A percentile compares a stretch with the other conserved stretches of the same genome.
phyloP scores from a whole-genome alignment of 192 early-diverging fungal species.

The Cladochytrium replicatum region DNA sequence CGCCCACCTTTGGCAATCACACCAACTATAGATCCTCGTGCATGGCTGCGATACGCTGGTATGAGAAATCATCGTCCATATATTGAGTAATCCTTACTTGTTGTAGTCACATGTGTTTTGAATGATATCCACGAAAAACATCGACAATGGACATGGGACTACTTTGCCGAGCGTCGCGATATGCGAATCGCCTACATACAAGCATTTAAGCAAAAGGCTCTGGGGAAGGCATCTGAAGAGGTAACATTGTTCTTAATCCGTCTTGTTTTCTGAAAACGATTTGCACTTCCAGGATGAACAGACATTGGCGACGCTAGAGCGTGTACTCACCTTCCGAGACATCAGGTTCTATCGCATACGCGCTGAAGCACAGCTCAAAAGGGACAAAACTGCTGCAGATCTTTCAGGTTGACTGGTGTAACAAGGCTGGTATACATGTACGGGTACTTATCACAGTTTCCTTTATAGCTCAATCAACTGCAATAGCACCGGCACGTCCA shows the following conservation, averaged over 20 bases:
- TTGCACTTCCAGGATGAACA: slow-evolving; percentile 29
- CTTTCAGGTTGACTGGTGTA: too few species aligned
- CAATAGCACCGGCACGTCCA: neutral
- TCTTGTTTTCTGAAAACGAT: neutral
- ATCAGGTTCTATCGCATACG: slow-evolving; percentile 76
- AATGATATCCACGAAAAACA: slow-evolving; percentile 82
- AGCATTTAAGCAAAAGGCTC: slow-evolving; percentile 54
- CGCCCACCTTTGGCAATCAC: slow-evolving; percentile 72
- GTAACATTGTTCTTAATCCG: slow-evolving; percentile 14
- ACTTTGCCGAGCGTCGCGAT: slow-evolving; percentile 68
- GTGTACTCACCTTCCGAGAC: slow-evolving; percentile 76
- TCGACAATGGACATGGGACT: slow-evolving; percentile 75
- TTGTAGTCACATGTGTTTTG: slow-evolving; percentile 62
- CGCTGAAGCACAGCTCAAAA: slow-evolving; percentile 59
- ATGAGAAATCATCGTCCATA: neutral
- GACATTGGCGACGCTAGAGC: slow-evolving; percentile 59
- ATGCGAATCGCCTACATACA: slow-evolving; percentile 69
- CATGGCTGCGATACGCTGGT: slow-evolving; percentile 64
- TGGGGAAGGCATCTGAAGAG: slow-evolving; percentile 32
- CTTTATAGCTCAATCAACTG: neutral
- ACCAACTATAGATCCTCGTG: slow-evolving; percentile 70
- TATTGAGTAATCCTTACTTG: neutral
- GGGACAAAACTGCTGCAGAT: slow-evolving; percentile 59
- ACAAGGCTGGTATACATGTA: too few species aligned
- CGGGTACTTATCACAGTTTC: too few species aligned